These are phyloP conservation scores for Penicillium glabrum DNA, from an alignment of 2,329 filamentous ascomycete genomes.

Conservation along the genomic window DNA sequence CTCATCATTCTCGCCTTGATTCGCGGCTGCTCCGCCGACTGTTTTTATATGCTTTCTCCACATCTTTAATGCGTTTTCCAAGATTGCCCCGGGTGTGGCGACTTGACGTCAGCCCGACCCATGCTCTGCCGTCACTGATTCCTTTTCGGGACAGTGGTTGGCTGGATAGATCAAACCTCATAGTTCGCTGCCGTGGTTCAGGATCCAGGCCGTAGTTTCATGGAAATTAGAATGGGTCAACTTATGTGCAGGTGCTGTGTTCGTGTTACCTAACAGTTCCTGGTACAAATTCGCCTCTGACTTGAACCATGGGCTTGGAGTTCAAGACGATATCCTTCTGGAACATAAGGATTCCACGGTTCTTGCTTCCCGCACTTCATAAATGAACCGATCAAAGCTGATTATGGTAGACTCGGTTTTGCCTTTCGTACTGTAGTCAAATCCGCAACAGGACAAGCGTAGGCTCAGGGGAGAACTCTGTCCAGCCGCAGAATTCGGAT, in stretches of 20 bases:
- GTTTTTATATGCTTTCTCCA: conserved; percentile 6
- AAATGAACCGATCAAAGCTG: too few relatives aligned
- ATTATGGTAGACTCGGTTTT: background rate
- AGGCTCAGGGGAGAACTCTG: background rate
- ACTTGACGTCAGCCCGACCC: conserved; percentile 24
- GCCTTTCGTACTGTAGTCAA: background rate
- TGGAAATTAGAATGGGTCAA: background rate
- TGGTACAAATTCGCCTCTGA: background rate
- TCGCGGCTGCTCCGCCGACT: background rate
- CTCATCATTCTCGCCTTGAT: background rate
- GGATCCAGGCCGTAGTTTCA: background rate
- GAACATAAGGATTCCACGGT: background rate
- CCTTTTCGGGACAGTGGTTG: background rate
- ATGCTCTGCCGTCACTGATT: background rate
- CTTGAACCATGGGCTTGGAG: background rate
- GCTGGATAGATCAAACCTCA: background rate
- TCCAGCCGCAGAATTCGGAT: background rate
- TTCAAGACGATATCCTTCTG: background rate
- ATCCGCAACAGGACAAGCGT: background rate
- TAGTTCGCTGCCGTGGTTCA: background rate
- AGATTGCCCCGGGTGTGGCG: conserved; percentile 15
- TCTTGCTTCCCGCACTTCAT: background rate
- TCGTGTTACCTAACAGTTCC: background rate
- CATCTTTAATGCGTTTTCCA: conserved; percentile 1
- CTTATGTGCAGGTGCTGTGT: background rate